A percentile compares a stretch with the other conserved stretches of the same genome.
These are phyloP conservation scores for Arthrinium phaeospermum DNA, from an alignment of 2,329 filamentous ascomycete species.

Conservation along the genomic window DNA sequence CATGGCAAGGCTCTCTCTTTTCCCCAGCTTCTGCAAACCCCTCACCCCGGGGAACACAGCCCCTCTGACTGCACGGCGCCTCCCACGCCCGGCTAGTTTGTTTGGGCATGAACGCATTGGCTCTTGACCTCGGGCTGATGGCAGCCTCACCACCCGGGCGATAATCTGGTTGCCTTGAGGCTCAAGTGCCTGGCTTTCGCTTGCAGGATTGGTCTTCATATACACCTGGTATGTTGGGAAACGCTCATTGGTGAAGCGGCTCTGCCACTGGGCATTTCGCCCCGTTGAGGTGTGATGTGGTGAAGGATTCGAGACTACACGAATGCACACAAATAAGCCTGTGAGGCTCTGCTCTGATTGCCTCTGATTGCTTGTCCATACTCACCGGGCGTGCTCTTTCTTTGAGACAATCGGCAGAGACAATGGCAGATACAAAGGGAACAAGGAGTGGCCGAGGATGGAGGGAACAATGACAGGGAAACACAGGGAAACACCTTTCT, in stretches of 20 bases:
- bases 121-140: background rate
- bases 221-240: background rate
- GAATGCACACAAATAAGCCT: background rate
- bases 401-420: background rate
- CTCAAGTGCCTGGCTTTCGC: background rate
- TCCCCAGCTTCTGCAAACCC: background rate
- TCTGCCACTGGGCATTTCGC: background rate
- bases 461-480: background rate
- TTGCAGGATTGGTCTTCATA: background rate
- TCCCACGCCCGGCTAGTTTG: background rate
- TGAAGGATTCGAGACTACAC: background rate
- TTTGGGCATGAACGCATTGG: background rate
- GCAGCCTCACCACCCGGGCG: background rate
- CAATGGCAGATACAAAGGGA: background rate
- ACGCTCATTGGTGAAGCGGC: background rate
- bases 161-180: conserved; percentile 6
- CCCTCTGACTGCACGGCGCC: background rate
- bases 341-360: background rate
- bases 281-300: background rate
- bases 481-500: background rate
- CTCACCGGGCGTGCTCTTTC: background rate
- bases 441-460: background rate
- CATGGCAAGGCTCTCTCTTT: background rate
- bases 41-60: background rate
- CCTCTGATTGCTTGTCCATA: background rate